Evolutionary conservation across 106 monocot species (phyloP).

Genomic region (Dendrobium nobile): DNA sequence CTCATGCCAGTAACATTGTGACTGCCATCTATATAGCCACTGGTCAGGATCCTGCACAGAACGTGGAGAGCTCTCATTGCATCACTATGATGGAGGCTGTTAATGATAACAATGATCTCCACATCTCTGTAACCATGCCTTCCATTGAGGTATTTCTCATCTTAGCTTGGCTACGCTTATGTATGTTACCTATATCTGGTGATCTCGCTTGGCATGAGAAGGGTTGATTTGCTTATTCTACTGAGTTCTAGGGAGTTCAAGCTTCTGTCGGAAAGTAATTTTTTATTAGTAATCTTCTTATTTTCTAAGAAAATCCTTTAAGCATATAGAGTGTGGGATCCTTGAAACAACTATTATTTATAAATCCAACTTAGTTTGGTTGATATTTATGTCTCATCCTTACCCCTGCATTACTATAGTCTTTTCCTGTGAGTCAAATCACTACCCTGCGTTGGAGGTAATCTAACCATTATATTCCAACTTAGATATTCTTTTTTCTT

Average conservation of each 20-base stretch:
- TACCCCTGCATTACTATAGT: too few species aligned
- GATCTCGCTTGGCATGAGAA: not conserved
- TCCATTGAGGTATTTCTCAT: conserved; percentile 63
- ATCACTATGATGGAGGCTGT: conserved; percentile 87
- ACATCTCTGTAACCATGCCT: conserved; percentile 91
- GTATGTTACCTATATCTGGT: not conserved
- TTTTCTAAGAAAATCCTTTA: not conserved
- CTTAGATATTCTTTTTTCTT: not conserved
- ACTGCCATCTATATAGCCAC: conserved; percentile 83
- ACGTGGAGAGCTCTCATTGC: conserved; percentile 92
- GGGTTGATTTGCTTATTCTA: not conserved
- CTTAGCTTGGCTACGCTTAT: not conserved
- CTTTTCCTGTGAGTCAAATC: too few species aligned
- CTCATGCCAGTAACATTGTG: conserved; percentile 89
- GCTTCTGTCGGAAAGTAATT: not conserved
- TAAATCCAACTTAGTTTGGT: too few species aligned
- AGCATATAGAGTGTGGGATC: too few species aligned
- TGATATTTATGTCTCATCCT: too few species aligned
- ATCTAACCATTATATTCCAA: not conserved
- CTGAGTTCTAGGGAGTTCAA: not conserved
- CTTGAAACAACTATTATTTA: too few species aligned
- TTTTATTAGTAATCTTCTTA: not conserved
- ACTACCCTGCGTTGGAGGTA: not conserved
- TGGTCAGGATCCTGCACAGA: conserved; percentile 92
- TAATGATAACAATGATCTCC: conserved; percentile 78